phyloP scores from a whole-genome alignment of 1,284 basidiomycete genomes.

The Ustilago bromivora region DNA sequence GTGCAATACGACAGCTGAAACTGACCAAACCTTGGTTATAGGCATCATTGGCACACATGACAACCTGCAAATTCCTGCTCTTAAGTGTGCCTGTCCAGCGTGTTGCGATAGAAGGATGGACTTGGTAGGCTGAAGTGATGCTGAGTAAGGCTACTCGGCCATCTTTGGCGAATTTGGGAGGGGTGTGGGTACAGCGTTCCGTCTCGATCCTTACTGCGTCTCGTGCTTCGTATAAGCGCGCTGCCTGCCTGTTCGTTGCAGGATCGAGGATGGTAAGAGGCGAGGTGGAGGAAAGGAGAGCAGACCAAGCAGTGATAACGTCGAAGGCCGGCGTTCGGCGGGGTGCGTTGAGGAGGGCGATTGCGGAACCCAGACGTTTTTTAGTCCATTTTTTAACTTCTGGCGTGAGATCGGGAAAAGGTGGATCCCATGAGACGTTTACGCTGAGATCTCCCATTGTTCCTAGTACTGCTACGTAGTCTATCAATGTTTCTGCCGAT shows the following conservation, averaged over 20 bases:
- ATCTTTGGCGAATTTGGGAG: conserved; percentile 59
- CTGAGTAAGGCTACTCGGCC: conserved; percentile 53
- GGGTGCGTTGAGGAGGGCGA: conserved; percentile 57
- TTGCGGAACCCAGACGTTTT: conserved; percentile 46
- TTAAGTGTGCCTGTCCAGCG: conserved; percentile 57
- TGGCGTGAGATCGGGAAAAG: conserved; percentile 50
- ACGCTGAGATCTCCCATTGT: conserved; percentile 58
- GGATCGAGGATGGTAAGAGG: conserved; percentile 48
- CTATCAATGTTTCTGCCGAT: conserved; percentile 25
- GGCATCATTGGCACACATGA: conserved; percentile 60
- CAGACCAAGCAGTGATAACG: conserved; percentile 45
- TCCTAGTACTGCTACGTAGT: conserved; percentile 57
- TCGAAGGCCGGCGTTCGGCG: conserved; percentile 51
- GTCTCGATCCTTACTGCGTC: conserved; percentile 47
- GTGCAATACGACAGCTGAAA: conserved; percentile 50
- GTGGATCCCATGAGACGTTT: conserved; percentile 54
- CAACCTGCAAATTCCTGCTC: conserved; percentile 53
- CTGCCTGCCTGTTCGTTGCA: conserved; percentile 30
- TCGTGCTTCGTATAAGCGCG: conserved; percentile 44
- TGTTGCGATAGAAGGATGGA: conserved; percentile 58
- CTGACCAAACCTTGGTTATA: conserved; percentile 37
- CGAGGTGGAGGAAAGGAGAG: conserved; percentile 1
- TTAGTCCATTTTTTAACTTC: conserved; percentile 59
- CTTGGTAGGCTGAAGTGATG: conserved; percentile 52
- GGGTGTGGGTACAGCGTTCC: conserved; percentile 56